Evolutionary conservation across 2,329 filamentous ascomycete genomes (phyloP).

Genomic region (Phialophora verrucosa): DNA sequence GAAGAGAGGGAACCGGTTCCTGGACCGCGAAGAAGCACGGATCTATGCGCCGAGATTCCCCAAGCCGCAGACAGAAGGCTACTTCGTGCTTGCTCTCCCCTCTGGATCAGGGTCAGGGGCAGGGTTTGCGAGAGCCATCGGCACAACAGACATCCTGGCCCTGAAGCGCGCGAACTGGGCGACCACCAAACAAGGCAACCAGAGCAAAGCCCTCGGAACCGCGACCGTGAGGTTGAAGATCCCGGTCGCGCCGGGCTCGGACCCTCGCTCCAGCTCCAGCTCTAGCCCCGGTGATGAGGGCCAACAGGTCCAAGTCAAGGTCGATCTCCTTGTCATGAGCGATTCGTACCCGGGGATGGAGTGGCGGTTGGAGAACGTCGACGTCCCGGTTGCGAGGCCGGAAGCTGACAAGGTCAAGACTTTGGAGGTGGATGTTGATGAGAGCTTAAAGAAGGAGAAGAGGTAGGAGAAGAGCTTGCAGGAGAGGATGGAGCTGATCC

Average conservation of each 20-base stretch:
- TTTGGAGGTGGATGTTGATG: constrained; percentile 37
- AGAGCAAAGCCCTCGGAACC: constrained; percentile 37
- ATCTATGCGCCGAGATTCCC: constrained; percentile 90
- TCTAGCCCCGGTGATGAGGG: background rate
- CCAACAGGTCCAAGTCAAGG: constrained; percentile 53
- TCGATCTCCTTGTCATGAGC: constrained; percentile 79
- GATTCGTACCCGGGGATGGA: constrained; percentile 84
- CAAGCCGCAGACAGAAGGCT: constrained; percentile 92
- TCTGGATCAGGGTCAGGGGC: constrained; percentile 39
- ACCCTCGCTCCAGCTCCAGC: constrained; percentile 31
- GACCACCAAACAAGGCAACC: constrained; percentile 40
- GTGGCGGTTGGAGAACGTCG: constrained; percentile 61
- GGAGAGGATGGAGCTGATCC: no score
- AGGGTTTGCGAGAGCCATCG: constrained; percentile 3
- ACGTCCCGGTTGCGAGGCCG: constrained; percentile 50
- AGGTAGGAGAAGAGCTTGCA: background rate
- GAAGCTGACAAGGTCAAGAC: constrained; percentile 31
- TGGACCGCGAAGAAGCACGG: constrained; percentile 70
- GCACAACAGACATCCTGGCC: constrained; percentile 67
- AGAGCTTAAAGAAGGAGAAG: constrained; percentile 34
- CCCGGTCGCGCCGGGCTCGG: constrained; percentile 35
- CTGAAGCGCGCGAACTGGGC: constrained; percentile 86
- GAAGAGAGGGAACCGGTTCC: constrained; percentile 33
- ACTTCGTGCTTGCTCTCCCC: constrained; percentile 77
- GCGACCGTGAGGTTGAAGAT: constrained; percentile 31